Conservation (phyloP, 257 asterid species). For the Solanum piurae region DNA sequence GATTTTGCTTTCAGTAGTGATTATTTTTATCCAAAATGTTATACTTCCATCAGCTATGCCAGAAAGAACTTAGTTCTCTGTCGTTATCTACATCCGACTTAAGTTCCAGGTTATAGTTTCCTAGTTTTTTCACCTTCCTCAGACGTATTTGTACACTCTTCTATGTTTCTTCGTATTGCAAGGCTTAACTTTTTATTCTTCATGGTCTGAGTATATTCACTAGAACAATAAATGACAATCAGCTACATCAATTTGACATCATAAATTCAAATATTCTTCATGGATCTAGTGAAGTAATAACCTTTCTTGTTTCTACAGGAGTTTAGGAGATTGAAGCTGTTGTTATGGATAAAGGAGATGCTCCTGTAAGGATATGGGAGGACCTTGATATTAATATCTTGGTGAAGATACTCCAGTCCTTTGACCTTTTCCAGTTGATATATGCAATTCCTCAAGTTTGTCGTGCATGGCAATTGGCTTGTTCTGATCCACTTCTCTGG, state of each 20-base stretch:
- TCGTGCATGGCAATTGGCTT: conserved; percentile 36
- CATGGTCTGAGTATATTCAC: background rate
- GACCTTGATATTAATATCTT: conserved; percentile 57
- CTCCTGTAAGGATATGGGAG: conserved; percentile 46
- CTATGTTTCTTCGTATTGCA: background rate
- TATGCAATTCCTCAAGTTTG: conserved; percentile 61
- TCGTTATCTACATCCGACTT: background rate
- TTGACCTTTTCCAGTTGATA: conserved; percentile 22
- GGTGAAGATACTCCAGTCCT: conserved; percentile 48
- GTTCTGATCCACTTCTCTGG: conserved; percentile 36
- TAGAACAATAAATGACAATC: background rate
- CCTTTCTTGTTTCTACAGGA: background rate
- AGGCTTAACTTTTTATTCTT: background rate
- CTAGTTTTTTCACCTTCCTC: background rate
- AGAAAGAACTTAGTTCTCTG: background rate
- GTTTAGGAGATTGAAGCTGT: background rate
- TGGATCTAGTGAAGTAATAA: background rate
- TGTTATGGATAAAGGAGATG: conserved; percentile 37
- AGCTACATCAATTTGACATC: background rate
- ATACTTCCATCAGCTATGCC: background rate
- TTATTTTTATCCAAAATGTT: background rate
- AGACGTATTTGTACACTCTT: background rate
- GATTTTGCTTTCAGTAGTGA: background rate
- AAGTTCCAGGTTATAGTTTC: background rate
- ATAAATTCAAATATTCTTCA: background rate